Conservation (phyloP, 2,329 filamentous ascomycete genomes). For the Xylariaceae sp. region DNA sequence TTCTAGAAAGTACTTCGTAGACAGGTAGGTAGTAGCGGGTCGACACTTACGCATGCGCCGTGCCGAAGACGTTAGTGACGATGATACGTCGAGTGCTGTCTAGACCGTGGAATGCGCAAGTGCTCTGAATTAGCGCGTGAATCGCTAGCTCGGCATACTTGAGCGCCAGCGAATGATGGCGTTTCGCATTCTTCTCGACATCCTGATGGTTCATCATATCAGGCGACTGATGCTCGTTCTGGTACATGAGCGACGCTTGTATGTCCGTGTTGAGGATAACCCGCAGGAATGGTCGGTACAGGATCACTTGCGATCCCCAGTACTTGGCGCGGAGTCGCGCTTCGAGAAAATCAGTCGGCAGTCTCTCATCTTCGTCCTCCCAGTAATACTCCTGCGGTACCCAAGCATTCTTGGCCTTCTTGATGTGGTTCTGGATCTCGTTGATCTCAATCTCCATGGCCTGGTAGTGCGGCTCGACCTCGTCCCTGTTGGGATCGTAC, state of each 20-base stretch:
- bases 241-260: conserved; percentile 23
- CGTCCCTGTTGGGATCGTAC: conserved; percentile 40
- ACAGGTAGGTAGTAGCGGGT: not conserved
- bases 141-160: conserved; percentile 59
- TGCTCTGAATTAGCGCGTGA: conserved; percentile 75
- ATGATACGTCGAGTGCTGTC: conserved; percentile 60
- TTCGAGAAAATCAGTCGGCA: conserved; percentile 69
- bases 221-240: conserved; percentile 13
- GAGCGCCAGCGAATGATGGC: conserved; percentile 40
- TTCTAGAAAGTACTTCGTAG: too few species aligned
- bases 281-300: conserved; percentile 69
- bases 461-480: conserved; percentile 19
- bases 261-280: conserved; percentile 45
- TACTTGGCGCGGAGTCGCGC: conserved; percentile 89
- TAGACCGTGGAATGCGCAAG: conserved; percentile 68
- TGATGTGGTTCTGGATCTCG: conserved; percentile 44
- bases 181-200: conserved; percentile 13
- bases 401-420: conserved; percentile 41
- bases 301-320: conserved; percentile 87
- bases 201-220: conserved; percentile 14
- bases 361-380: conserved; percentile 58
- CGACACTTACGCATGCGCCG: conserved; percentile 80
- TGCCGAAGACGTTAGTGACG: conserved; percentile 94
- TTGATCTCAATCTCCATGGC: conserved; percentile 38
- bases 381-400: conserved; percentile 50